Conservation (phyloP, 768 basidiomycete genomes). For the Tricholoma flavovirens region DNA sequence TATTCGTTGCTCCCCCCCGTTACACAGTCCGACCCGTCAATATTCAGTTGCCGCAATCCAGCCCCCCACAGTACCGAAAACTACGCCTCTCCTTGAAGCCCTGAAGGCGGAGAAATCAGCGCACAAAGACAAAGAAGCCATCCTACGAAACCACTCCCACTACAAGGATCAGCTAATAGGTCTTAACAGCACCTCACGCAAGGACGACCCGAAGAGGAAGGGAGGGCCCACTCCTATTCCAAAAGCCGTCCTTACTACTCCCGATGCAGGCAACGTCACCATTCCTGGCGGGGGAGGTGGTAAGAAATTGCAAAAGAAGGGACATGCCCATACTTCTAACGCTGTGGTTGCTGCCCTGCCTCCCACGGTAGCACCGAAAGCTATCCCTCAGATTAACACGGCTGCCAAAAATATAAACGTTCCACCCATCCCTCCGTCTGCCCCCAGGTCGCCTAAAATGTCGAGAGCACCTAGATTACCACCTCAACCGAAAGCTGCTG, state of each 20-base stretch:
- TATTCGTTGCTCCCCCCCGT: not conserved
- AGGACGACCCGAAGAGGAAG: slow-evolving; percentile 31
- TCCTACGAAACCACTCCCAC: slow-evolving; percentile 66
- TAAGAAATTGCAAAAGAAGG: slow-evolving; percentile 33
- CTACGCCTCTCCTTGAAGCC: slow-evolving; percentile 90
- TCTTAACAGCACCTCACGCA: slow-evolving; percentile 23
- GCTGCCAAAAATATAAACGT: slow-evolving; percentile 8
- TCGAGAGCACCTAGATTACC: slow-evolving; percentile 16
- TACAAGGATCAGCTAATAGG: slow-evolving; percentile 47
- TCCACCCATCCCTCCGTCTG: slow-evolving; percentile 5
- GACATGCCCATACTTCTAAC: slow-evolving; percentile 11
- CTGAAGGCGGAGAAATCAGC: slow-evolving; percentile 79
- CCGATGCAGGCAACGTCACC: slow-evolving; percentile 4
- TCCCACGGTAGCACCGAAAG: slow-evolving; percentile 7
- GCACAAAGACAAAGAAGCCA: slow-evolving; percentile 68
- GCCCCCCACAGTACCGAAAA: slow-evolving; percentile 58
- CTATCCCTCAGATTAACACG: not conserved
- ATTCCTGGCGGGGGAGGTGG: slow-evolving; percentile 6
- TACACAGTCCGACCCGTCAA: not conserved
- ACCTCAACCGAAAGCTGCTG: slow-evolving; percentile 4
- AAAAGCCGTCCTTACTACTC: slow-evolving; percentile 4
- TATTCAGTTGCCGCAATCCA: slow-evolving; percentile 58
- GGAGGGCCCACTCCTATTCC: not conserved
- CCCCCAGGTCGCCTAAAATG: slow-evolving; percentile 17
- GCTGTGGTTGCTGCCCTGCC: slow-evolving; percentile 24